Base-by-base conservation (phyloP, 768 basidiomycete species). In the Hebeloma cylindrosporum region DNA sequence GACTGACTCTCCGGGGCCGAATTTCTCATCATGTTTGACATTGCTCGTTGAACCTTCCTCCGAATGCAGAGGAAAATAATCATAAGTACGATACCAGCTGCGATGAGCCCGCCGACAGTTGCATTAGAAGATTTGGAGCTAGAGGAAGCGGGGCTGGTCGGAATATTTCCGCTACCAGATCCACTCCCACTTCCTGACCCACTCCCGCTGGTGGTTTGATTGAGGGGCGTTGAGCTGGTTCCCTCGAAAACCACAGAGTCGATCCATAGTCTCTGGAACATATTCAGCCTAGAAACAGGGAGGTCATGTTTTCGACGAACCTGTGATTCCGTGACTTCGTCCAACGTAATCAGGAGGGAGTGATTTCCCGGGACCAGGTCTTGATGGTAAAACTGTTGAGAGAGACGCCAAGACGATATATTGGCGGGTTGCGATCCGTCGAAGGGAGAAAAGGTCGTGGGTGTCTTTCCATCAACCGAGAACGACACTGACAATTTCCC, bases 401-500 rank as follows among this genome's bases (percentile, higher is more conserved):
- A 37, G 23, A 31, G 28, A 4, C 28, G 10, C 44, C 44, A 45
- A 5, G 11, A 18, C 5, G 44, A 45, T 3, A 30, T 23, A 21
- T 36, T 29, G 18, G 31, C 35, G 7, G 36, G 3, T 18, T 45
- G 44, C 13, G 36, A 29, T 22, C 44, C 44, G 13, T 38, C 21
- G 29, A 45, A 45, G 18, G 47, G 47, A 14, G 40, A 22, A 22
- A 14, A 48, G 1, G 40, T 36, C 9, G 27, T 22, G 4, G 42
- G n/a, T 5, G 14, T 32, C 18, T 23, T 33, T 13, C 32, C 32
- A 21, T 43, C 42, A 9, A 43, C 42, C 4, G 42, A 43, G 17
- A 43, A 43, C 14, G 42, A 25, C 14, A 25, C 42, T 14, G 42
- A 43, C 13, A 43, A 33, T n/a, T 34, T 43, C 2, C 42, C 42